phyloP scores from a whole-genome alignment of 2,329 filamentous ascomycete genomes.

The Lecanicillium sp. region DNA sequence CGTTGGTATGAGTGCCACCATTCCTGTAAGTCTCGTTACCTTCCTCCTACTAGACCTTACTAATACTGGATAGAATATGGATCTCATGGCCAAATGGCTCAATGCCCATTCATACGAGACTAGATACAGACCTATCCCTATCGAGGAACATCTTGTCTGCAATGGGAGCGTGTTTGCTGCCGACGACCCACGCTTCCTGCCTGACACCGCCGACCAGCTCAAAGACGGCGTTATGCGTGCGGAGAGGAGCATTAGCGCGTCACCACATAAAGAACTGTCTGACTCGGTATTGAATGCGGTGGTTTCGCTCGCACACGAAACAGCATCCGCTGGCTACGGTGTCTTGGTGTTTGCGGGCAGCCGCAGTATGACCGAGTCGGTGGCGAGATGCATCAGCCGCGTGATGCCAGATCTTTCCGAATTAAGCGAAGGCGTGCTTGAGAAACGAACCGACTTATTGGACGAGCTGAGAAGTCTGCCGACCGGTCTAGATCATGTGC shows the following conservation, averaged over 20 bases:
- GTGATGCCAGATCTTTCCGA: conserved; percentile 51
- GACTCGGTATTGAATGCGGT: conserved; percentile 65
- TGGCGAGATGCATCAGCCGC: conserved; percentile 62
- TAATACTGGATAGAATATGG: conserved; percentile 51
- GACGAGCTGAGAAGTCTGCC: conserved; percentile 59
- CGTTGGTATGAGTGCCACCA: conserved; percentile 73
- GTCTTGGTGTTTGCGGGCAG: conserved; percentile 70
- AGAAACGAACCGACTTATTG: conserved; percentile 57
- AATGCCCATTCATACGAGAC: conserved; percentile 66
- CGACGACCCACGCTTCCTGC: conserved; percentile 47
- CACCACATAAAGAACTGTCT: conserved; percentile 54
- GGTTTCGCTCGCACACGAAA: conserved; percentile 63
- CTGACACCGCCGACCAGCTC: conserved; percentile 51
- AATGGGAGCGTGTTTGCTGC: conserved; percentile 62
- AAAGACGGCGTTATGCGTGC: conserved; percentile 30
- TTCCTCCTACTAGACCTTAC: neutral
- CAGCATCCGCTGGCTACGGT: conserved; percentile 61
- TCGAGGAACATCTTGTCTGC: conserved; percentile 68
- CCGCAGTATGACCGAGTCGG: conserved; percentile 59
- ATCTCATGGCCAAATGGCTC: conserved; percentile 64
- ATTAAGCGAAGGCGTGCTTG: conserved; percentile 42
- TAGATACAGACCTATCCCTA: conserved; percentile 66
- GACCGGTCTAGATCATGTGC: conserved; percentile 58
- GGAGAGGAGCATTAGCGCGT: conserved; percentile 46
- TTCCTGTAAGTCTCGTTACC: conserved; percentile 50